Evolutionary conservation across 2,329 filamentous ascomycete species (phyloP), one percentile per base, ranked within the genome.

Genomic region (Gnomoniopsis sp.): DNA sequence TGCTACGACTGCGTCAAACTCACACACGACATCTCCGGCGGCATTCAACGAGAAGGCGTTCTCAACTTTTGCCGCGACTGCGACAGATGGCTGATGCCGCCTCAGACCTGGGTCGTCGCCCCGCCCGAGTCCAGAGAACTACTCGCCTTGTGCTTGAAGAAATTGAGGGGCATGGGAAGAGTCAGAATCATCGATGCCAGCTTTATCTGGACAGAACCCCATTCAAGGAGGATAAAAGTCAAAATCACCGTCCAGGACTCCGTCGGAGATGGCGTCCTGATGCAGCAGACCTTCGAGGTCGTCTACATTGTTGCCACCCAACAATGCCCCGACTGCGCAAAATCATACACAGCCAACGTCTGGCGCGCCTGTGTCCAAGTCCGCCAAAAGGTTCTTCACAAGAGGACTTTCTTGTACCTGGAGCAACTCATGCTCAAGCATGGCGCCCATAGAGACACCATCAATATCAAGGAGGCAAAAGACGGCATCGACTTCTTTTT

Each of bases 121-220:
- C 75, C 83, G 21, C 91, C 85, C 57, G 95, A 99, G 75, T 96
- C 91, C 47, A 87, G 93, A 75, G 95, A 99, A 77, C 82, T 99
- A 59, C 82, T 99, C 55, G 93, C 95, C 6, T 78, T 99, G 49
- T 99, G 95, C 74, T 80, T 99, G 65, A 88, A 91, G 71, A 96
- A 95, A 74, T 77, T 99, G 63, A 82, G 90, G 64, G 93, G 93
- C 33, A 77, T 99, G 63, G 86, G 88, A 72, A 96, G 95, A 78
- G 90, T 96, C 65, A 85, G 95, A 62, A 95, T 99, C 69, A 93
- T 97, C 69, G 95, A 99, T 72, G 95, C 95, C 49, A 90, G 87
- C 68, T 99, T 98, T 71, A 90, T 98, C 70, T 99, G 95, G 95
- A 99, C 95, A 1, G 95, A 99, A 75, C 93, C 95, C 12, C 95